phyloP scores from a whole-genome alignment of 176 grass and related monocot genomes.

The Otatea glauca region DNA sequence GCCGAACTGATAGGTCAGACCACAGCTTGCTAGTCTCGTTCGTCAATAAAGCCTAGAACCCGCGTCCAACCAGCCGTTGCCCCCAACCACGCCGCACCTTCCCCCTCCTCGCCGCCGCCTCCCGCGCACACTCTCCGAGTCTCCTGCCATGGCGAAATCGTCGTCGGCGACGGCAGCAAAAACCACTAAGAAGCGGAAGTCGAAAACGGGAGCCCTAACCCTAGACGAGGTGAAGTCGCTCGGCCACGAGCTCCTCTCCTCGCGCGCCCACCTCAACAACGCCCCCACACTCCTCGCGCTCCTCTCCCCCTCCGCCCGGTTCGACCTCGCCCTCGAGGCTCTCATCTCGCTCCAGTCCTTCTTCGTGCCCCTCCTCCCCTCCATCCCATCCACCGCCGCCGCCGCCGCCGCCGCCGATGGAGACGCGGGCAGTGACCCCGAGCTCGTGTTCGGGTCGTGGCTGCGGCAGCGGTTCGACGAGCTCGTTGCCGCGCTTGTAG shows the following conservation, averaged over 20 bases:
- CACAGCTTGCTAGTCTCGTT: neutral
- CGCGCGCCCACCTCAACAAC: conserved; percentile 85
- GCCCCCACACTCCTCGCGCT: conserved; percentile 74
- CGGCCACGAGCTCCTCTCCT: conserved; percentile 73
- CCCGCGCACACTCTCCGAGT: neutral
- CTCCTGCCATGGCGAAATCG: conserved; percentile 41
- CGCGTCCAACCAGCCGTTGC: neutral
- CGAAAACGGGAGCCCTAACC: conserved; percentile 34
- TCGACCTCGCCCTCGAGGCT: conserved; percentile 63
- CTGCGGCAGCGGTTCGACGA: conserved; percentile 73
- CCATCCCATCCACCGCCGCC: conserved; percentile 58
- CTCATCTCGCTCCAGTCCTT: conserved; percentile 88
- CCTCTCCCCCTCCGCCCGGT: conserved; percentile 54
- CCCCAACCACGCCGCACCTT: neutral
- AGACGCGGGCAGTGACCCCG: conserved; percentile 50
- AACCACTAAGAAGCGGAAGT: conserved; percentile 38
- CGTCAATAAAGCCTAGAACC: conserved; percentile 43
- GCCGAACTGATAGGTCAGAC: neutral
- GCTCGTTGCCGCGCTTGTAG: conserved; percentile 62
- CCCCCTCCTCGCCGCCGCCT: conserved; percentile 30
- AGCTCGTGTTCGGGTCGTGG: conserved; percentile 72
- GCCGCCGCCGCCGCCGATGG: neutral
- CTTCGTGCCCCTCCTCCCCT: conserved; percentile 77
- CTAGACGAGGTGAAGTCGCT: conserved; percentile 63
- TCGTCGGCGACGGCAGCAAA: neutral